Evolutionary conservation across 2,329 filamentous ascomycete genomes (phyloP).

Genomic region (Colletotrichum incanum): DNA sequence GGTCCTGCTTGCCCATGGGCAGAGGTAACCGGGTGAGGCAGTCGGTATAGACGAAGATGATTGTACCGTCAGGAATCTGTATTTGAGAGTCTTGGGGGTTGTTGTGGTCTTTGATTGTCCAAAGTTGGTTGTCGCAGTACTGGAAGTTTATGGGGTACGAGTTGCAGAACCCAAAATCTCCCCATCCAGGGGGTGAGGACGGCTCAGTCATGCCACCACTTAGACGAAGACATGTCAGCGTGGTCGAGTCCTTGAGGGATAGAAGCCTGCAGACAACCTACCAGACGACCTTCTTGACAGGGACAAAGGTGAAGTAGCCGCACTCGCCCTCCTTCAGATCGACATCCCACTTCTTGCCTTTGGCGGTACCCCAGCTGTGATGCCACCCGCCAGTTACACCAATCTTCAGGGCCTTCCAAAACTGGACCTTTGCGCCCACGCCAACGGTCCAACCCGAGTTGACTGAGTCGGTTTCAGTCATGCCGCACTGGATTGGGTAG

Average conservation of each 20-base stretch:
- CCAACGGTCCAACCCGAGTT: constrained; percentile 49
- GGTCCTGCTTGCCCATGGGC: constrained; percentile 40
- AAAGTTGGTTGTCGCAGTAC: neutral
- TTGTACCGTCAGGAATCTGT: constrained; percentile 34
- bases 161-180: neutral
- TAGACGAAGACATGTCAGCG: neutral
- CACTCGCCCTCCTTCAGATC: constrained; percentile 31
- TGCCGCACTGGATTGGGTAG: constrained; percentile 52
- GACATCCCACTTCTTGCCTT: constrained; percentile 27
- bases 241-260: too few relatives aligned
- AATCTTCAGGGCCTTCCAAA: constrained; percentile 45
- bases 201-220: constrained; percentile 1
- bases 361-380: constrained; percentile 1
- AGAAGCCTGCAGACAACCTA: neutral
- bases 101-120: constrained; percentile 1
- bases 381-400: constrained; percentile 44
- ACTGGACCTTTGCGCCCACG: constrained; percentile 50
- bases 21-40: constrained; percentile 43
- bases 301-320: constrained; percentile 45
- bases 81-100: neutral
- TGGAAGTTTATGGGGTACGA: neutral
- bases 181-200: neutral
- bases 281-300: constrained; percentile 42
- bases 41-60: constrained; percentile 45
- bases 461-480: constrained; percentile 49